Evolutionary conservation across 225 moss, liverwort and hornwort species (phyloP).

Genomic region (Pseudisothecium myosuroides): DNA sequence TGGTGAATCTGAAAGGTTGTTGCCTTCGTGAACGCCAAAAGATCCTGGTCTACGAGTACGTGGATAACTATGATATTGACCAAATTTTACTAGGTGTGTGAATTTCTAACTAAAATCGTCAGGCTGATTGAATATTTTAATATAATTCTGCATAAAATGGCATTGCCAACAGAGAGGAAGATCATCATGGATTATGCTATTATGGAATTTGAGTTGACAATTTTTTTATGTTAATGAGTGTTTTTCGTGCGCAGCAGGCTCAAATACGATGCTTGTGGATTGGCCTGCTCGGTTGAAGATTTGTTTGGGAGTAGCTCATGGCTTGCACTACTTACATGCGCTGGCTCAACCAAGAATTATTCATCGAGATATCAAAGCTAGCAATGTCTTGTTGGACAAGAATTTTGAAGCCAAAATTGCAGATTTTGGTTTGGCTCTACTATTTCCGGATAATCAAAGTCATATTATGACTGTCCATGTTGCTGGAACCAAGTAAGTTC

Average conservation of each 20-base stretch:
- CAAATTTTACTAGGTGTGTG: too few species aligned
- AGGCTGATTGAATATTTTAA: neutral
- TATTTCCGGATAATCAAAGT: slow-evolving; percentile 9
- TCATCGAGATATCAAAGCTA: slow-evolving; percentile 12
- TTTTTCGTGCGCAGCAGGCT: neutral
- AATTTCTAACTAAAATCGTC: too few species aligned
- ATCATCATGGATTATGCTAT: too few species aligned
- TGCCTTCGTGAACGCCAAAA: too few species aligned
- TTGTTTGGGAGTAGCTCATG: slow-evolving; percentile 11
- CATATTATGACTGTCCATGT: slow-evolving; percentile 1
- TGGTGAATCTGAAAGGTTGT: too few species aligned
- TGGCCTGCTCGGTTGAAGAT: neutral
- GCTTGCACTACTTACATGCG: too few species aligned
- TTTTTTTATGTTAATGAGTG: neutral
- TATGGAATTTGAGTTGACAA: neutral
- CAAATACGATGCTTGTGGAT: neutral
- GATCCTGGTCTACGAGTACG: too few species aligned
- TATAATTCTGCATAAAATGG: neutral
- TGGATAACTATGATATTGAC: too few species aligned
- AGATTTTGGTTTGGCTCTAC: slow-evolving; percentile 27
- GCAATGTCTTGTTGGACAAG: slow-evolving; percentile 19
- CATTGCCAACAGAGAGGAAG: neutral
- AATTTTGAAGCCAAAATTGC: slow-evolving; percentile 23
- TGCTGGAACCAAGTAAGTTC: slow-evolving; percentile 9
- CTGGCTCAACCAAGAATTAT: too few species aligned